A percentile compares a stretch with the other conserved stretches of the same genome.
phyloP scores from a whole-genome alignment of 306 rosid species.

The Cucurbita moschata region DNA sequence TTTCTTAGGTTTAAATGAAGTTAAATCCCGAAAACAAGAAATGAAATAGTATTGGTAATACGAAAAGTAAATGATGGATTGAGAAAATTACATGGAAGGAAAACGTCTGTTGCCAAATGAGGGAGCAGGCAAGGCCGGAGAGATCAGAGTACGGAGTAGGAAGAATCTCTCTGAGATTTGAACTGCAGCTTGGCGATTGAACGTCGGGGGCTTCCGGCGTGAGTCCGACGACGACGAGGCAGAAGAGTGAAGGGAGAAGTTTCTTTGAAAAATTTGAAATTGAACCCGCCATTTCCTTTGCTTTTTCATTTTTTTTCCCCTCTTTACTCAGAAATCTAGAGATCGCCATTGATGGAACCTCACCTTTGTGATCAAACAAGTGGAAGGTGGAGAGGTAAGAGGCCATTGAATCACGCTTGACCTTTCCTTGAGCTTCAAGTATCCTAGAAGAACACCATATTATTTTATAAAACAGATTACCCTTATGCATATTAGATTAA shows the following conservation, averaged over 20 bases:
- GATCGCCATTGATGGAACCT: neutral
- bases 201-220: neutral
- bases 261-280: neutral
- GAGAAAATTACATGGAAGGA: neutral
- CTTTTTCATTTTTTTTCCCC: neutral
- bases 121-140: neutral
- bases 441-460: neutral
- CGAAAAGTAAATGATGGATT: neutral
- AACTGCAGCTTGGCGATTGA: neutral
- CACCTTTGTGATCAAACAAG: neutral
- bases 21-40: too few species aligned
- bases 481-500: too few species aligned
- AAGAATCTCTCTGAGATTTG: neutral
- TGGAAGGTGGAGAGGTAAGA: neutral
- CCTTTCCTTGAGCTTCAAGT: neutral
- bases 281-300: neutral
- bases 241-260: neutral
- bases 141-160: slow-evolving; percentile 4
- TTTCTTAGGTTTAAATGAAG: too few species aligned
- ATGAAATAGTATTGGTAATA: too few species aligned
- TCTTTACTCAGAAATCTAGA: neutral
- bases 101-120: neutral
- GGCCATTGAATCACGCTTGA: neutral
- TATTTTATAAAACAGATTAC: too few species aligned
- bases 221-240: neutral